Conservation (phyloP, 352 stramenopile genomes). For the Pythium utonaiense region DNA sequence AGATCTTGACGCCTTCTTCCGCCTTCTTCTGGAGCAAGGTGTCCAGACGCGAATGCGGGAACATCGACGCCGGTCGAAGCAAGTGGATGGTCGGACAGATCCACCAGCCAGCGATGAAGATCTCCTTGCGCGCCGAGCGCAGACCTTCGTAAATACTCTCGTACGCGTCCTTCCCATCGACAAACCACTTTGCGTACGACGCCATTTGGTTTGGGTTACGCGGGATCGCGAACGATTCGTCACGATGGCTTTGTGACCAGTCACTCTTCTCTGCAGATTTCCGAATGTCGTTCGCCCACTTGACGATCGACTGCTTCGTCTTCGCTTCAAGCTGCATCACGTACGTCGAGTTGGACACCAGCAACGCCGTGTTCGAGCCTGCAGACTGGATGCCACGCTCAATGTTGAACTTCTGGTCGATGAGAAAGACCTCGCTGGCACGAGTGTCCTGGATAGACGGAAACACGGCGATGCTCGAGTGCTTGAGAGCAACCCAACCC, state of each 20-base stretch:
- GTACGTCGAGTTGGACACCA: conserved; percentile 81
- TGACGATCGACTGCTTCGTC: conserved; percentile 70
- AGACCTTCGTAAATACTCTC: conserved; percentile 73
- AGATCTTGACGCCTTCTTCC: conserved; percentile 81
- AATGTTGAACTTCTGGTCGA: conserved; percentile 81
- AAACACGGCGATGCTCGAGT: conserved; percentile 77
- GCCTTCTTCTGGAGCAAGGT: conserved; percentile 64
- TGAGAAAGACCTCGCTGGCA: conserved; percentile 68
- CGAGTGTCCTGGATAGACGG: conserved; percentile 70
- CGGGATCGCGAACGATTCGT: conserved; percentile 78
- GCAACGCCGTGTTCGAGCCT: conserved; percentile 69
- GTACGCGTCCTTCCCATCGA: conserved; percentile 75
- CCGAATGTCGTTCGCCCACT: conserved; percentile 86
- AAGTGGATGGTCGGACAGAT: conserved; percentile 85
- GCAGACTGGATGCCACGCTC: conserved; percentile 75
- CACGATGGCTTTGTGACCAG: conserved; percentile 75
- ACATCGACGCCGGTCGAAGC: conserved; percentile 49
- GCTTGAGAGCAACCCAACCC: conserved; percentile 81
- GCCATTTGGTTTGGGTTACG: conserved; percentile 55
- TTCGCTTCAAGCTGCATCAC: conserved; percentile 84
- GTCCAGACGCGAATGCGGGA: conserved; percentile 67
- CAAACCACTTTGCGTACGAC: conserved; percentile 77
- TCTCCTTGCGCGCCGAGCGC: conserved; percentile 64
- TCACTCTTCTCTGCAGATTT: conserved; percentile 58
- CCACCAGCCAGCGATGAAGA: conserved; percentile 91